Evolutionary conservation across 106 monocot species (phyloP), one percentile per base, ranked within the genome.

Genomic region (Acorus calamus): DNA sequence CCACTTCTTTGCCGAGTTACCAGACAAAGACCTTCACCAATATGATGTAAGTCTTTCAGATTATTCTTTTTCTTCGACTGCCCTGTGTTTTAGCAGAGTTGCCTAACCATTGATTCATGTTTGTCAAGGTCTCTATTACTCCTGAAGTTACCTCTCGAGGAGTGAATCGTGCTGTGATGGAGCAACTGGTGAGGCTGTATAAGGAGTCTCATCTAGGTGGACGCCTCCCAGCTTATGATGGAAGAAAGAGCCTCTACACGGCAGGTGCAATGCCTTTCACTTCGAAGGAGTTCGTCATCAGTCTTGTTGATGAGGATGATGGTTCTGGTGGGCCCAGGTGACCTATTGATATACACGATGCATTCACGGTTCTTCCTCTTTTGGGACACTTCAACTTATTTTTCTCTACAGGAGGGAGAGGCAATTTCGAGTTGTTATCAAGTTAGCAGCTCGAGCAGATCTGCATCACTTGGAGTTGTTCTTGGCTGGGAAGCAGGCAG

Each of bases 21-120:
- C 93, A 49, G 66, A 93, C 41, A 93, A 83, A 60, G 93, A 93
- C 47, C 85, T 93, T 60, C 83, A 89, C 65, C 93, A 93, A 55
- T 93, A 93, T 61, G 85, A 86, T 77, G 93, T 89, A 69, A 73
- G 85, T 65, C 10, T 53, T 54, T 56, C 63, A 50, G 2, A n/a
- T 4, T 8, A 3, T 12, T 47, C 50, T 4, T 6, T 44, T 52
- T 49, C 9, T 66, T 56, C 59, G 45, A 3, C 46, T 61, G 8
- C 42, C n/a, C 6, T 59, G 8, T 8, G 7, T 56, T 58, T 12
- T 42, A 5, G 56, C 57, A 42, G 28, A 28, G 28, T 28, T 28
- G 28, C 1, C 28, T 28, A 28, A 28, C 28, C 28, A 28, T 28
- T 28, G 28, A 28, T 28, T 28, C 9, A 14, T 9, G 13, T 74